Evolutionary conservation across 2,329 filamentous ascomycete species (phyloP), one percentile per base, ranked within the genome.

Genomic region (Hypoxylon sp.): DNA sequence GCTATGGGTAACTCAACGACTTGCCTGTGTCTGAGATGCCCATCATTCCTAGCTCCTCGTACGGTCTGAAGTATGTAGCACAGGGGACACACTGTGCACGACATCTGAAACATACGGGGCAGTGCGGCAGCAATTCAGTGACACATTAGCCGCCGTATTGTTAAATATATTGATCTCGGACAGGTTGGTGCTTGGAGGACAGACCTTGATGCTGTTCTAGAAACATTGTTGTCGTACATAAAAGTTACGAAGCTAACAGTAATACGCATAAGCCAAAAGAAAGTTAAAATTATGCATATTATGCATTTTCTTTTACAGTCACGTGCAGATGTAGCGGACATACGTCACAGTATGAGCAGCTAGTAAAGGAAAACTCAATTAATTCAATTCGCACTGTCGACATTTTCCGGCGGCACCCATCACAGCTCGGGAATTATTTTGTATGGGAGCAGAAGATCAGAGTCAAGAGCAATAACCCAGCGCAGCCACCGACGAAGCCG

Each of bases 401-500:
- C 55, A 66, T 63, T 68, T 68, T 63, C 43, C 39, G 51, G 47
- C 37, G 32, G 30, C 53, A 53, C 21, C 25, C 62, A 47, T 54
- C 58, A 47, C 25, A 65, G 56, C 61, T 59, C 54, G 37, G 52
- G 61, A 65, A 54, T 55, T 57, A 58, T 66, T 66, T 63, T 51
- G 41, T 61, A 48, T 45, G 50, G 62, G 43, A 47, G 58, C 48
- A 63, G 55, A 59, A 64, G 41, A 59, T 30, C 34, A 62, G 55
- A 61, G 52, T 50, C 52, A 34, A 57, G 59, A 71, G 66, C 67
- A 70, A 54, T 60, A 63, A 66, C 60, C 43, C 37, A 68, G 52
- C 55, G 48, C 25, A 47, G 23, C 43, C 48, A 75, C 73, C 72
- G 73, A 74, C 74, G 47, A 66, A 69, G 71, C 73, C 78, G 73